Evolutionary conservation across 2,329 filamentous ascomycete species (phyloP).

Genomic region (Colletotrichum euphorbiae): DNA sequence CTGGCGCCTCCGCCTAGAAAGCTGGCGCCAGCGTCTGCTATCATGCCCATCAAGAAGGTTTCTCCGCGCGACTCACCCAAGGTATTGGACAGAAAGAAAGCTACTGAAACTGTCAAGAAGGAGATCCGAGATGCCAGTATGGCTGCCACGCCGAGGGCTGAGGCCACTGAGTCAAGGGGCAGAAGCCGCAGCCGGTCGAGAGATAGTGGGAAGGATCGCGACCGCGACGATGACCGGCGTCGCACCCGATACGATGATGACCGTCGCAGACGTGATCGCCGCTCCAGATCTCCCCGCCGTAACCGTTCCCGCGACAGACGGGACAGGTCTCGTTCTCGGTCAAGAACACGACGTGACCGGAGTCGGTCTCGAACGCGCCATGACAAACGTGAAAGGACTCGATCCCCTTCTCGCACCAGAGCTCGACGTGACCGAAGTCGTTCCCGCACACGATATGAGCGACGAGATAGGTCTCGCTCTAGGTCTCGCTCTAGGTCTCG

Average conservation of each 20-base stretch:
- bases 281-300: constrained; percentile 54
- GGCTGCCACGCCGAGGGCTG: constrained; percentile 24
- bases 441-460: constrained; percentile 46
- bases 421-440: constrained; percentile 50
- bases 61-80: constrained; percentile 56
- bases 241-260: constrained; percentile 50
- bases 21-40: constrained; percentile 66
- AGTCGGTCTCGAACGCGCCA: constrained; percentile 47
- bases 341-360: constrained; percentile 48
- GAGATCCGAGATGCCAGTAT: constrained; percentile 48
- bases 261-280: constrained; percentile 50
- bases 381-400: constrained; percentile 53
- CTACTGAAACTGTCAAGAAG: constrained; percentile 47
- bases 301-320: constrained; percentile 48
- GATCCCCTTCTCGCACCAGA: constrained; percentile 47
- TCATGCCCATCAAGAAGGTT: constrained; percentile 64
- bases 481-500: constrained; percentile 48
- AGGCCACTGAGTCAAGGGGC: constrained; percentile 23
- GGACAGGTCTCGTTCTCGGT: constrained; percentile 47
- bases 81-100: constrained; percentile 55
- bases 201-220: constrained; percentile 28
- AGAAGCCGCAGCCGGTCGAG: constrained; percentile 46
- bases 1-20: constrained; percentile 67
- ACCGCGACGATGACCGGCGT: constrained; percentile 46
- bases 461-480: constrained; percentile 53